These are phyloP conservation scores for Yarrowia bubula DNA, from an alignment of 805 yeast species.

Conservation along the genomic window DNA sequence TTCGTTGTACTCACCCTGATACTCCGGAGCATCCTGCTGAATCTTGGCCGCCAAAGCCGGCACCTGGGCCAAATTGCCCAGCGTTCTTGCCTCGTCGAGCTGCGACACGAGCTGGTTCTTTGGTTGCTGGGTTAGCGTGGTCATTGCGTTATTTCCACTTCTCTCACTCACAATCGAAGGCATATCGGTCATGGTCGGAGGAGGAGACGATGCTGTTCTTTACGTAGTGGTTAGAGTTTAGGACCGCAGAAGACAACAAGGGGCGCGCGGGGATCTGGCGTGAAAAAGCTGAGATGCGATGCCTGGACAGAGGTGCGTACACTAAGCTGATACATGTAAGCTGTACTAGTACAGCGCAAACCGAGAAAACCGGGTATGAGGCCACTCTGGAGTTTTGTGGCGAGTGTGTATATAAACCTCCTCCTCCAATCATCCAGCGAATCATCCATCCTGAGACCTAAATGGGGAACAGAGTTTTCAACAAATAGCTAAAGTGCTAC, in stretches of 20 bases:
- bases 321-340: neutral
- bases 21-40: constrained; percentile 11
- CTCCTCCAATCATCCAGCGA: no score
- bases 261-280: constrained; percentile 26
- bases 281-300: constrained; percentile 25
- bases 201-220: constrained; percentile 8
- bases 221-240: constrained; percentile 3
- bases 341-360: no score
- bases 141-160: no score
- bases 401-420: no score
- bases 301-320: neutral
- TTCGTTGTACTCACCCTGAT: constrained; percentile 6
- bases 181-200: constrained; percentile 26
- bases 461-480: constrained; percentile 13
- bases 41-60: constrained; percentile 8
- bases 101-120: constrained; percentile 23
- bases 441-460: constrained; percentile 1
- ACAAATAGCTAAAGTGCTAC: neutral
- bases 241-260: constrained; percentile 20
- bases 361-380: no score
- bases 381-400: neutral
- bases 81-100: constrained; percentile 27
- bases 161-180: constrained; percentile 28
- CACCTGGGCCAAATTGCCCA: constrained; percentile 24
- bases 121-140: constrained; percentile 23